A percentile compares a stretch with the other conserved stretches of the same genome.
phyloP scores from a whole-genome alignment of 768 basidiomycete genomes.

The Boletellus sp. region DNA sequence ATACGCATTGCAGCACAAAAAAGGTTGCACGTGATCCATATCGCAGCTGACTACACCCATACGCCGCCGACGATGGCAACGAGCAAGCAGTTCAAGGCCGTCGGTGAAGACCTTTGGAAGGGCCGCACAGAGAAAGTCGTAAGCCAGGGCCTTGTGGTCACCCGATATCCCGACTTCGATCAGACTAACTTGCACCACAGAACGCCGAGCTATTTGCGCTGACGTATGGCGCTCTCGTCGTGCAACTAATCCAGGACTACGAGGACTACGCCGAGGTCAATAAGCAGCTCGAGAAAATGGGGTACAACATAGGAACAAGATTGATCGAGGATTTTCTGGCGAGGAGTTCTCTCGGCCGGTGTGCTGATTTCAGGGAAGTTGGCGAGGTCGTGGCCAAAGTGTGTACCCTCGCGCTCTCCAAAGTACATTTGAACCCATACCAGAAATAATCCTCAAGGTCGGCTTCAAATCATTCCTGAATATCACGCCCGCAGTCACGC shows the following conservation, averaged over 20 bases:
- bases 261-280: slow-evolving; percentile 95
- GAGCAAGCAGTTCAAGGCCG: slow-evolving; percentile 80
- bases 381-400: slow-evolving; percentile 97
- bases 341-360: slow-evolving; percentile 85
- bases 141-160: slow-evolving; percentile 27
- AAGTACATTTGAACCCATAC: neutral
- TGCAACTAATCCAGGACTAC: slow-evolving; percentile 98
- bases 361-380: slow-evolving; percentile 89
- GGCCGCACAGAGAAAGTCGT: slow-evolving; percentile 92
- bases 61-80: slow-evolving; percentile 61
- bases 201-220: slow-evolving; percentile 96
- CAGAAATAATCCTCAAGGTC: slow-evolving; percentile 49
- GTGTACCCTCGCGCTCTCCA: slow-evolving; percentile 12
- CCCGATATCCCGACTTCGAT: slow-evolving; percentile 13
- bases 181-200: slow-evolving; percentile 42
- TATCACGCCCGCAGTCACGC: slow-evolving; percentile 78
- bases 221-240: slow-evolving; percentile 96
- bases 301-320: slow-evolving; percentile 95
- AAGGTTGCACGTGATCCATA: slow-evolving; percentile 25
- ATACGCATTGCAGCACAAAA: neutral
- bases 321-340: slow-evolving; percentile 98
- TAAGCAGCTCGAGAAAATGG: slow-evolving; percentile 99
- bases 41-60: neutral
- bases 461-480: slow-evolving; percentile 98
- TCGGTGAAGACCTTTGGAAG: slow-evolving; percentile 97